phyloP scores from a whole-genome alignment of 371 early-diverging fungal genomes.

The Umbelopsis sp. region DNA sequence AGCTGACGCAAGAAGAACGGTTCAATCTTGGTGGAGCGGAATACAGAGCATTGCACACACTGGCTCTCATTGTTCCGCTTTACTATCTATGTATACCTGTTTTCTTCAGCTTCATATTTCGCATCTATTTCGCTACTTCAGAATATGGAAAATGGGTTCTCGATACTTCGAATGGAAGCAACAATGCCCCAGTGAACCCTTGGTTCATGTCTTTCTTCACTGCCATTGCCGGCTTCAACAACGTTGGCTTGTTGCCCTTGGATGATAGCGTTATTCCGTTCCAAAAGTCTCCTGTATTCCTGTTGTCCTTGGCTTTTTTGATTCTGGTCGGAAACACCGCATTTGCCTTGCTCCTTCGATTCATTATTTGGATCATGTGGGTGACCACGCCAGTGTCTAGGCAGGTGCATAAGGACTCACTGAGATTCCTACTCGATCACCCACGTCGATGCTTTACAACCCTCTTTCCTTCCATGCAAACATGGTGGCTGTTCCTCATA shows the following conservation, averaged over 20 bases:
- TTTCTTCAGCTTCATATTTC: slow-evolving; percentile 32
- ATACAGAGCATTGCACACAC: slow-evolving; percentile 46
- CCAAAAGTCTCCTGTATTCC: slow-evolving; percentile 42
- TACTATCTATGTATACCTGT: slow-evolving; percentile 34
- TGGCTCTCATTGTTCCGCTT: slow-evolving; percentile 35
- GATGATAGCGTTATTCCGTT: slow-evolving; percentile 52
- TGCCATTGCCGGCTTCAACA: slow-evolving; percentile 43
- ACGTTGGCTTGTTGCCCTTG: slow-evolving; percentile 41
- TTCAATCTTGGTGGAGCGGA: slow-evolving; percentile 51
- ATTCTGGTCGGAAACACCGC: slow-evolving; percentile 51
- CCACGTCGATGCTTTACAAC: slow-evolving; percentile 53
- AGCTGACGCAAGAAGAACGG: slow-evolving; percentile 41
- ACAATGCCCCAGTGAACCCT: slow-evolving; percentile 34
- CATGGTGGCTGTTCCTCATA: slow-evolving; percentile 51
- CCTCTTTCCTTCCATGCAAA: slow-evolving; percentile 48
- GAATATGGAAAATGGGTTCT: slow-evolving; percentile 32
- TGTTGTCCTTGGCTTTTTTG: slow-evolving; percentile 37
- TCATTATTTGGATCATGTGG: slow-evolving; percentile 45
- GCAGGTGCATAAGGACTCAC: slow-evolving; percentile 41
- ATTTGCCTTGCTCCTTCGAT: slow-evolving; percentile 45
- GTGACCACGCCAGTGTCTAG: slow-evolving; percentile 32
- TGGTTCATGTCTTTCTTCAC: slow-evolving; percentile 53
- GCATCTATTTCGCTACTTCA: slow-evolving; percentile 40
- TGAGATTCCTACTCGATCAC: slow-evolving; percentile 46
- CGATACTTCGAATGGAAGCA: slow-evolving; percentile 25